phyloP scores from a whole-genome alignment of 192 early-diverging fungal species.

The Thoreauomyces humboldtii region DNA sequence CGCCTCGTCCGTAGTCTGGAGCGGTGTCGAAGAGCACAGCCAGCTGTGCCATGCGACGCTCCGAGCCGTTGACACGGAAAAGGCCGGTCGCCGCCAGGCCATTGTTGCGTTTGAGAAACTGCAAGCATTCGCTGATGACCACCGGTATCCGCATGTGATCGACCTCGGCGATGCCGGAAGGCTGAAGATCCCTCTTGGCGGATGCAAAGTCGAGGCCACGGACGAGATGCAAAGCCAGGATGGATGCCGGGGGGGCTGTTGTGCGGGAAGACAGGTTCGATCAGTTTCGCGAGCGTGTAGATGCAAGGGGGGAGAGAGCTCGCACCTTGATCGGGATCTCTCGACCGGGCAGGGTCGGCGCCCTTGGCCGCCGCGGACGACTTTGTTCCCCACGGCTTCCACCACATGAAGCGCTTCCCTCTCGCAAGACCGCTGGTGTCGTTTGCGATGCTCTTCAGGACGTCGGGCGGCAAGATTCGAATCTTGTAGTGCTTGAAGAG shows the following conservation, averaged over 20 bases:
- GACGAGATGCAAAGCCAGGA: slow-evolving; percentile 9
- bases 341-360: neutral
- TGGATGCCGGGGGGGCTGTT: no score
- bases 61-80: slow-evolving; percentile 51
- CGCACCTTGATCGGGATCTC: no score
- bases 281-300: no score
- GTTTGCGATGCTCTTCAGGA: slow-evolving; percentile 25
- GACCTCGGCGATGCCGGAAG: slow-evolving; percentile 9
- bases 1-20: slow-evolving; percentile 41
- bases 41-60: slow-evolving; percentile 42
- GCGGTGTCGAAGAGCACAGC: slow-evolving; percentile 38
- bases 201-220: slow-evolving; percentile 33
- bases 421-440: slow-evolving; percentile 7
- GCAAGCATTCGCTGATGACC: slow-evolving; percentile 37
- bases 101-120: slow-evolving; percentile 25
- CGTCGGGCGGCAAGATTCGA: slow-evolving; percentile 20
- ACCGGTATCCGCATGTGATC: slow-evolving; percentile 37
- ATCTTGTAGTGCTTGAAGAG: slow-evolving; percentile 32
- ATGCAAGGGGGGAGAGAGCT: no score
- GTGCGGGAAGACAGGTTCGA: no score
- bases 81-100: slow-evolving; percentile 40
- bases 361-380: neutral
- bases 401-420: slow-evolving; percentile 9
- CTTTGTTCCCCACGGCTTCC: slow-evolving; percentile 1
- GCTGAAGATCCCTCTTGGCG: slow-evolving; percentile 18